Evolutionary conservation across 2,329 filamentous ascomycete species (phyloP), one percentile per base, ranked within the genome.

Genomic region (Paramyrothecium roridum): DNA sequence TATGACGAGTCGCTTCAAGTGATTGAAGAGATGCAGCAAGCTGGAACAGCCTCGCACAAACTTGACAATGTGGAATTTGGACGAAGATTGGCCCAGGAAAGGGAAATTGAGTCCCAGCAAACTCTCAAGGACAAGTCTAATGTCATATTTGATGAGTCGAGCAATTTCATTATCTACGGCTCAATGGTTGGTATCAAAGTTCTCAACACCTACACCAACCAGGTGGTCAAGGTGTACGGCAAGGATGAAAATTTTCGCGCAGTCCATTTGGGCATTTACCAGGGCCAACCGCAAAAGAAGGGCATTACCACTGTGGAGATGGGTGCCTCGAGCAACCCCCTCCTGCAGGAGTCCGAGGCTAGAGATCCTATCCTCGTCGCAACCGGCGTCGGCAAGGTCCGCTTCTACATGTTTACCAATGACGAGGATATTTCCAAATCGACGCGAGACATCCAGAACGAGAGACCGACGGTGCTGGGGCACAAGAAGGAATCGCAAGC

Each of bases 391-490:
- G 89, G 87, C 59, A 98, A 96, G 74, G 84, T 89, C 26, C 89
- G 96, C 45, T 99, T 99, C 76, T 99, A 97, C 80, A 92, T 98
- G 86, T 99, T 97, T 73, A 96, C 91, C 37, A 96, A 97, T 70
- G 90, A 96, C 43, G 84, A 87, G 40, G 89, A 91, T 22, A 82
- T 95, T 52, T 88, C 87, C 62, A 96, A 93, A 71, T 88, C 89
- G 8, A 87, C 88, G 37, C 87, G 95, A 62, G 95, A 99, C 70
- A 82, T 99, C 12, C 92, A 96, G 64, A 99, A 99, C 70, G 95
- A 99, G 74, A 93, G 92, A 64, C 95, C 93, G 1, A 88, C 85
- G 2, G 80, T 86, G 52, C 69, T 87, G 19, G 82, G 82, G 48
- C 78, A 77, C 61, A 83, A 80, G 68, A 86, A 82, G 71, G 76